Evolutionary conservation across 2,329 filamentous ascomycete species (phyloP).

Genomic region (Nemania sp.): DNA sequence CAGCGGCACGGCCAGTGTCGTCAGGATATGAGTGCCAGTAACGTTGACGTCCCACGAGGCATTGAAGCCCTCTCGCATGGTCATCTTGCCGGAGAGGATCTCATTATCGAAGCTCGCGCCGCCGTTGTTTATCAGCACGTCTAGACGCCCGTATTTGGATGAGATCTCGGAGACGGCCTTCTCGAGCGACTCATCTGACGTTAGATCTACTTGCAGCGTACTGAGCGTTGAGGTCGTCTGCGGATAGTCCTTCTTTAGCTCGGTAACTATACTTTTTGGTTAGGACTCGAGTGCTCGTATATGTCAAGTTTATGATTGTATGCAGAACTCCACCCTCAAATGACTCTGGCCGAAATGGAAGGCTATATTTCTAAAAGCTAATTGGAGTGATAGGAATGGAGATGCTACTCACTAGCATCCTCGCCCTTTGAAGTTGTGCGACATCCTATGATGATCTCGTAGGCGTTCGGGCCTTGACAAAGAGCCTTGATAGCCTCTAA

Average conservation of each 20-base stretch:
- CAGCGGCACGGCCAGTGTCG: conserved; percentile 54
- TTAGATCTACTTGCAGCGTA: conserved; percentile 60
- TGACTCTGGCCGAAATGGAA: background rate
- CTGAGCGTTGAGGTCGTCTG: conserved; percentile 54
- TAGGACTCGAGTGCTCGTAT: background rate
- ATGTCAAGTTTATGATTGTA: background rate
- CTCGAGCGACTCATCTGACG: conserved; percentile 60
- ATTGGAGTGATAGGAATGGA: background rate
- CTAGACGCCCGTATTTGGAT: conserved; percentile 55
- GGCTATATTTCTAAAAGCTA: background rate
- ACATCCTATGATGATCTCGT: conserved; percentile 63
- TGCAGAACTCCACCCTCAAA: background rate
- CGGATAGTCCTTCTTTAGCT: conserved; percentile 53
- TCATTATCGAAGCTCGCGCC: conserved; percentile 55
- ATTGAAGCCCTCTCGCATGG: conserved; percentile 55
- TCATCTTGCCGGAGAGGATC: conserved; percentile 44
- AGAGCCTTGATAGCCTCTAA: conserved; percentile 44
- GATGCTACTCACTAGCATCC: conserved; percentile 50
- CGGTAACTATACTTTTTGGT: conserved; percentile 42
- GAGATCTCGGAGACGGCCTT: conserved; percentile 55
- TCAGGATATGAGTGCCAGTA: conserved; percentile 55
- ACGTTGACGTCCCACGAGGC: conserved; percentile 59
- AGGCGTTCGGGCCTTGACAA: conserved; percentile 47
- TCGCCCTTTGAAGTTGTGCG: conserved; percentile 61
- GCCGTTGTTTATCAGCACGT: conserved; percentile 64